Evolutionary conservation across 2,329 filamentous ascomycete species (phyloP), one percentile per base, ranked within the genome.

Genomic region (Colletotrichum endophyticum): DNA sequence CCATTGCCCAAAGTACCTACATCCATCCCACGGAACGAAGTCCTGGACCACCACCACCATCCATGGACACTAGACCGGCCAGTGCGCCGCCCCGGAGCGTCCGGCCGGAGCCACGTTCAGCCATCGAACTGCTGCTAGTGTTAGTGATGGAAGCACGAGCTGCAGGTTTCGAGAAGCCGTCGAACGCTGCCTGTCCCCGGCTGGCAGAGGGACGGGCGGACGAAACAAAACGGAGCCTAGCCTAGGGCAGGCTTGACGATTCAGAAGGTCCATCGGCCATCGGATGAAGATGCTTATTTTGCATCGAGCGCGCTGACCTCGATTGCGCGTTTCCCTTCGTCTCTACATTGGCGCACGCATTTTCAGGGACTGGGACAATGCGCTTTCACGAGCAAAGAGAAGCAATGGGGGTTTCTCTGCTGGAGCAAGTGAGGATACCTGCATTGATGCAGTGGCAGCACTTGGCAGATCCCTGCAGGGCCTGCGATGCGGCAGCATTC

Each of bases 151-250:
- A 34, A 36, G 39, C 34, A 59, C n/a, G 27, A 66, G 67, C 59
- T 71, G 67, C 59, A 75, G 49, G 61, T 72, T 75, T 75, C 69
- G 73, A 75, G 73, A 75, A 75, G 73, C 53, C 57, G 70, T 68
- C 70, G 69, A 70, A 73, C n/a, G 56, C 28, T 39, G 22, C n/a
- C 36, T 25, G n/a, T 25, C 49, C 39, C 63, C 63, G 70, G 56
- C 70, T 75, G 56, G 28, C 70, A 64, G 36, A 63, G 8, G 16
- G 39, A 6, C 44, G 5, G 67, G n/a, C 32, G 28, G 64, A 71
- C 49, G 49, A 44, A 72, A 74, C 57, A 49, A 19, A 19, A 63
- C 12, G 25, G 66, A n/a, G 39, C 39, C 36, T 73, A 70, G 71
- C 25, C 57, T 59, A 15, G 15, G 32, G 9, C 19, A 32, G 16